Evolutionary conservation across 441 rosid genomes (phyloP), one percentile per base, ranked within the genome.

Genomic region (Lepidium campestre): DNA sequence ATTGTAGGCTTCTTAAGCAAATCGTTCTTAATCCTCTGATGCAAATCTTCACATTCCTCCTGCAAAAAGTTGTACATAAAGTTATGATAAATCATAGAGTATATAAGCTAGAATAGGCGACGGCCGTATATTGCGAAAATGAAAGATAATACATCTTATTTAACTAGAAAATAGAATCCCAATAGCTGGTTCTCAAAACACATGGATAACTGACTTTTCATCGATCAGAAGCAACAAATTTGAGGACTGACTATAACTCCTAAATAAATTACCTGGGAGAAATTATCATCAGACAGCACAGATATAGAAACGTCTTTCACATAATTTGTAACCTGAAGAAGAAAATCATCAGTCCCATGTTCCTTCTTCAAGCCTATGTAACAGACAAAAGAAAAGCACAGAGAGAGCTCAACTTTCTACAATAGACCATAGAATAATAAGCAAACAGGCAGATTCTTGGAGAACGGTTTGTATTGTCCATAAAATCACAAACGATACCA

Each of bases 41-140:
- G 59, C 78, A 87, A 76, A 68, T 85, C 93, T 67, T 77, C 81
- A 49, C 90, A 87, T 72, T 87, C 90, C 75, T 85, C 89, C 90
- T 87, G 63, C 83, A 80, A 70, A 71, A 62, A 73, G 19, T 45
- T 63, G 44, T n/a, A 80, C 29, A 47, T 62, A 77, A 59, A 56
- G 55, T 49, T 52, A 34, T 61, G 54, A 66, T 15, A 62, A 67
- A 42, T 37, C 46, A 20, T 40, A 70, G 5, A 14, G 25, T 22
- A 52, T 5, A 50, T 34, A 27, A n/a, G 42, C 67, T 35, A 39
- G 45, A 63, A 20, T 47, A 37, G 29, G 47, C 18, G 35, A 45
- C 13, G 6, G 14, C 19, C 58, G 10, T 53, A 54, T 48, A 41
- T 12, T 5, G 31, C 8, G 31, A 45, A 15, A 36, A 9, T 23